These are phyloP conservation scores for Geotrichum klebahnii DNA, from an alignment of 1,139 yeast species.

Conservation along the genomic window DNA sequence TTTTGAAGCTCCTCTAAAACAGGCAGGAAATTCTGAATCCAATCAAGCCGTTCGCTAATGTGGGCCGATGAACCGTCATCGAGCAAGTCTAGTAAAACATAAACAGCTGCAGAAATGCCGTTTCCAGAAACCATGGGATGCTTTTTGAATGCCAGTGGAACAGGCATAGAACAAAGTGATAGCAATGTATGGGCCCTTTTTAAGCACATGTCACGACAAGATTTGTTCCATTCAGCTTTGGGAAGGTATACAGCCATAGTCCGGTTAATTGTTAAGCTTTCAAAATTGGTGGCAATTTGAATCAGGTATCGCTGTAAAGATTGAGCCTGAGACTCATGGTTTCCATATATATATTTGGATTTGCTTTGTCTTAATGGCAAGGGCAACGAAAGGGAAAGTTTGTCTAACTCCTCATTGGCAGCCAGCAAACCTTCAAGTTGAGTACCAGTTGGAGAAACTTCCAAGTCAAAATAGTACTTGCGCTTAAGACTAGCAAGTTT, in stretches of 20 bases:
- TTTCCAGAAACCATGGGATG: conserved; percentile 22
- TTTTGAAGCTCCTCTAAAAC: conserved; percentile 17
- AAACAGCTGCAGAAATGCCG: conserved; percentile 23
- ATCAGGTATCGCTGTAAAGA: conserved; percentile 21
- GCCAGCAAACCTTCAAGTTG: conserved; percentile 1
- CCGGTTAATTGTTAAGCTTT: conserved; percentile 19
- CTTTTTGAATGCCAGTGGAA: conserved; percentile 20
- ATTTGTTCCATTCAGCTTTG: conserved; percentile 19
- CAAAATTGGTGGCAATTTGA: conserved; percentile 20
- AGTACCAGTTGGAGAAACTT: neutral
- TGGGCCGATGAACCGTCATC: conserved; percentile 15
- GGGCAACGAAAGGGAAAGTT: conserved; percentile 9
- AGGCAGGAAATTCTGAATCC: conserved; percentile 18
- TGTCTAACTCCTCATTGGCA: conserved; percentile 16
- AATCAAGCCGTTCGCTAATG: conserved; percentile 14
- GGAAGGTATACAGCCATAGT: conserved; percentile 21
- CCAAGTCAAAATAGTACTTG: conserved; percentile 16
- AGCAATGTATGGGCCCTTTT: conserved; percentile 17
- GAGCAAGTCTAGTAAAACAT: conserved; percentile 20
- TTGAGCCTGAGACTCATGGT: conserved; percentile 8
- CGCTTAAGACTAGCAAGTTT: conserved; percentile 18
- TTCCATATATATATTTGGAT: conserved; percentile 15
- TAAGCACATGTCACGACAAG: conserved; percentile 15
- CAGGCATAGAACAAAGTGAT: conserved; percentile 5
- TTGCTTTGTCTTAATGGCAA: neutral